Evolutionary conservation across 176 grass and related monocot genomes (phyloP), one percentile per base, ranked within the genome.

Genomic region (Echinochloa phyllopogon): DNA sequence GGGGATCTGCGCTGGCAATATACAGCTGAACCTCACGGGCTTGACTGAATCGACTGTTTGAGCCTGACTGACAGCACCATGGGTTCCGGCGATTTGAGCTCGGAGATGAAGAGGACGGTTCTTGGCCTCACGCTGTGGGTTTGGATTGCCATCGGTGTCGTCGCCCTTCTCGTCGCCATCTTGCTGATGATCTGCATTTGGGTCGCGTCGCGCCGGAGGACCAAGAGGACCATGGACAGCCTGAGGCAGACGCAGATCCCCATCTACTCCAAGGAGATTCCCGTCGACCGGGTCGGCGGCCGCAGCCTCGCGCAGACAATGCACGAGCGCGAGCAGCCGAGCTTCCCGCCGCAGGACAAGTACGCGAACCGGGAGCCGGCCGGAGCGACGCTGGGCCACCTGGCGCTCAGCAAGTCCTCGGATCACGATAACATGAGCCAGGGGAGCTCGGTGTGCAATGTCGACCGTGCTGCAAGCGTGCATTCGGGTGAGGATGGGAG

Each of bases 371-470:
- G 91, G 63, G 91, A 99, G 60, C 85, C 62, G 0, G 51, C 51
- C 10, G 78, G 86, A 36, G 94, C 92, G 80, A 77, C 94, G 6
- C 60, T 84, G 56, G 94, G 83, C 2, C 83, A 94, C 65, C 21
- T 94, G 48, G 75, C 93, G 11, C 6, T 82, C 71, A 91, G 76
- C 80, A 99, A 99, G 78, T 88, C 91, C 23, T 88, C 77, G 27
- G 96, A 99, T 80, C 90, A 89, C 57, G 96, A 96, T 57, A 99
- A 94, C 88, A 86, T 92, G 86, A 99, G 94, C 84, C 96, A 99
- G 72, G 89, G 83, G 36, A 99, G 94, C 89, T 96, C 94, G 0
- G 89, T 92, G 50, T 92, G 89, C 84, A 94, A 95, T 79, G 85
- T 82, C 16, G 93, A 95, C 56, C 94, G 88, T 49, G 80, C 87